Conservation (phyloP, 2,329 filamentous ascomycete genomes). For the Xylaria arbuscula region DNA sequence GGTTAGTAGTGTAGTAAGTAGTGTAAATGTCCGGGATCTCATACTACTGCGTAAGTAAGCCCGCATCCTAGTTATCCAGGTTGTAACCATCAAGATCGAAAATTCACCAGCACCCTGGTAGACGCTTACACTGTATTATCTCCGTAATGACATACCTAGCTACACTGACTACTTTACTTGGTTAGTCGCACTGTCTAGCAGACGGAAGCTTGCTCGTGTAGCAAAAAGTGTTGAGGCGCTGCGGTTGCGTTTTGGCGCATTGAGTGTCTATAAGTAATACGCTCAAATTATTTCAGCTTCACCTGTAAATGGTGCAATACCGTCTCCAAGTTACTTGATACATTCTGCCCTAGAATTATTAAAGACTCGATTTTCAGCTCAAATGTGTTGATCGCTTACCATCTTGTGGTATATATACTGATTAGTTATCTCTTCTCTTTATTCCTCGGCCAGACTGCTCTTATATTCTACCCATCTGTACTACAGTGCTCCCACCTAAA, state of each 20-base stretch:
- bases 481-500: neutral
- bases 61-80: too few species aligned
- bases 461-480: neutral
- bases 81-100: neutral
- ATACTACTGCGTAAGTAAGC: too few species aligned
- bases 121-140: constrained; percentile 26
- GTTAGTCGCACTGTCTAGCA: constrained; percentile 9
- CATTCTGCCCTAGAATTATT: neutral
- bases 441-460: neutral
- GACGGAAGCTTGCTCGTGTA: neutral
- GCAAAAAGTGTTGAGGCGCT: neutral
- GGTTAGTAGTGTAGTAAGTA: too few species aligned
- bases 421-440: too few species aligned
- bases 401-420: too few species aligned
- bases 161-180: too few species aligned
- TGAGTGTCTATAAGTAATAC: too few species aligned
- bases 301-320: neutral
- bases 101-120: neutral
- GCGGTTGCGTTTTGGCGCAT: neutral
- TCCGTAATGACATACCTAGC: constrained; percentile 2
- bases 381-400: too few species aligned
- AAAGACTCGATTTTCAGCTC: neutral
- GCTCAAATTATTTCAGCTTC: constrained; percentile 4
- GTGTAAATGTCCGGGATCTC: too few species aligned
- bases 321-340: neutral